Evolutionary conservation across 2,329 filamentous ascomycete genomes (phyloP), one percentile per base, ranked within the genome.

Genomic region (Trichoderma endophyticum): DNA sequence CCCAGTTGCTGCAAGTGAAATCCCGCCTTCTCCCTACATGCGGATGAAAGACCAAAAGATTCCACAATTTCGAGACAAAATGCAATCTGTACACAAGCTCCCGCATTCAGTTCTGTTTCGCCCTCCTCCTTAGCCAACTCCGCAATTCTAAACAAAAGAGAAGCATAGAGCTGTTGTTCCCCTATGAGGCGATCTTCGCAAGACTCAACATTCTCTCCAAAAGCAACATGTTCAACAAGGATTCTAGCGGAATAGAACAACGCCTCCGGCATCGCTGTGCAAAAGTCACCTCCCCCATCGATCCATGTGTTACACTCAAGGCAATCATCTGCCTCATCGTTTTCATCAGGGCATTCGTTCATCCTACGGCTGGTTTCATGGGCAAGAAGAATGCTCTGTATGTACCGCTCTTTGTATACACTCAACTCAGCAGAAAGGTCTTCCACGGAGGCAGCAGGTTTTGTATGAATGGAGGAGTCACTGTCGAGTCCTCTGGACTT

Each of bases 241-340:
- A 61, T 61, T 34, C 48, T 69, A n/a, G 66, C 66, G 9, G 66
- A 51, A n/a, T 69, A 61, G 12, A 51, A 69, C 12, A 69, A 26
- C 4, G 59, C 61, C n/a, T 69, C 34, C 1, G 66, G 66, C 28
- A 56, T 61, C 11, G 66, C 36, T 2, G 56, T 61, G 18, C 56
- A 69, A 51, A 69, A 69, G 26, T 69, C 66, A 14, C 66, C 66
- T 15, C 56, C 59, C 1, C 56, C 56, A n/a, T 69, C 56, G 21
- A 69, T 51, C 66, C 56, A 69, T 24, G 24, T 26, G 1, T 3
- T 34, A n/a, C 63, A 66, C 15, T n/a, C 36, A 28, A 26, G n/a
- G 59, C 66, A 24, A 34, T 66, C 48, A 56, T 66, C 56, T 12
- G 9, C 51, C 11, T 34, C 26, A 14, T 51, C 57, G 24, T 61